Conservation (phyloP, 768 basidiomycete species). For the Coprinopsis sp. region DNA sequence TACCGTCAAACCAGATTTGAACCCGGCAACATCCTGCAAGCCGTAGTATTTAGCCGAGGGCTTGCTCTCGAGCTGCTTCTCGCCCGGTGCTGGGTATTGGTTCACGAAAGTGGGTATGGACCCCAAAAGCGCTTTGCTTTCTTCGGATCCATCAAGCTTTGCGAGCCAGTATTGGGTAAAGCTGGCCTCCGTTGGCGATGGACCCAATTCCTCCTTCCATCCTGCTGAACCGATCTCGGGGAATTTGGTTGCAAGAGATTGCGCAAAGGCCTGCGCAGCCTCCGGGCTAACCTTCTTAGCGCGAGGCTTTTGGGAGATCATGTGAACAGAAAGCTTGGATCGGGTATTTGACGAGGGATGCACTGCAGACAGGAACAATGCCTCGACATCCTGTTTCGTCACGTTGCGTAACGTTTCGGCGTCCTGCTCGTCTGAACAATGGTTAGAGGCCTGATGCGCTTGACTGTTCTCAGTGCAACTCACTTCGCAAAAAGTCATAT, state of each 20-base stretch:
- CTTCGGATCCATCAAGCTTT: conserved; percentile 36
- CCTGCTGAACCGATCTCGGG: conserved; percentile 46
- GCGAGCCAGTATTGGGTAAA: conserved; percentile 65
- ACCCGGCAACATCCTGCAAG: conserved; percentile 60
- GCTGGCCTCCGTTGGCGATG: conserved; percentile 53
- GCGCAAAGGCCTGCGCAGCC: conserved; percentile 60
- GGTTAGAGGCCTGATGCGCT: neutral
- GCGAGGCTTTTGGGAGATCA: conserved; percentile 64
- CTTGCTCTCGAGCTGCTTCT: conserved; percentile 41
- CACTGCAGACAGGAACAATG: conserved; percentile 63
- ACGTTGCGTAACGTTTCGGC: conserved; percentile 57
- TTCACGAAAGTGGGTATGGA: conserved; percentile 55
- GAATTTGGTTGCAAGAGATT: conserved; percentile 41
- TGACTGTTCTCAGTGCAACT: conserved; percentile 26
- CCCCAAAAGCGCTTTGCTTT: conserved; percentile 41
- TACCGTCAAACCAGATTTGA: conserved; percentile 55
- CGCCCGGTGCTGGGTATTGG: conserved; percentile 51
- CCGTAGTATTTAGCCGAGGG: conserved; percentile 54
- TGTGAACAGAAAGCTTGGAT: conserved; percentile 81
- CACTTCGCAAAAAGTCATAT: conserved; percentile 83
- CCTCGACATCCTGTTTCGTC: conserved; percentile 70
- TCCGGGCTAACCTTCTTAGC: conserved; percentile 58
- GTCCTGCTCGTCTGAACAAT: conserved; percentile 61
- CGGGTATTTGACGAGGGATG: conserved; percentile 67
- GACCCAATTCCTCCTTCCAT: conserved; percentile 49